Evolutionary conservation across 768 basidiomycete species (phyloP), one percentile per base, ranked within the genome.

Genomic region (Amanita inopinata): DNA sequence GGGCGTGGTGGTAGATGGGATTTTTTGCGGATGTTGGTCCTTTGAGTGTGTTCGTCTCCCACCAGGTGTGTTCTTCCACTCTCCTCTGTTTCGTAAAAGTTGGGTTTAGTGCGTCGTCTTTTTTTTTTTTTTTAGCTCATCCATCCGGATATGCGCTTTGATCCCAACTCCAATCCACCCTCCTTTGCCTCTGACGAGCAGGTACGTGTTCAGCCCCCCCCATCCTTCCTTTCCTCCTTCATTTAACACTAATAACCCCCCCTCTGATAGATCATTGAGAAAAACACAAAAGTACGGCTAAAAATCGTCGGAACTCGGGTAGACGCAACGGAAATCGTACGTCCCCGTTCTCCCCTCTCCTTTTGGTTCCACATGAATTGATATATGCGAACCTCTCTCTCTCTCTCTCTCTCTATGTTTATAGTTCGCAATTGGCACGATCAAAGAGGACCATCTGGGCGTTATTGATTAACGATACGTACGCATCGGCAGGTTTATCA

Each of bases 291-390:
- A 40, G 80, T 98, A 37, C 79, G 96, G 28, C 73, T 97, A 61
- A 94, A 97, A 65, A 90, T 99, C 33, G 93, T 99, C n/a, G 96
- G 96, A 23, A 96, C 92, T 17, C 80, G 93, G 56, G 89, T 97
- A 3, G 96, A 99, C 57, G 92, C 93, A 24, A 97, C 92, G 17
- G 93, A 98, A 63, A 96, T 99, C 52, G 92, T 93, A 57, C 51
- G 89, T 67, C 5, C 14, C 37, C 7, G 2, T 23, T 12, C 28
- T 44, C 17, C 19, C 24, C 19, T 6, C 33, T 10, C 5, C 5
- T 9, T 36, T 10, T 36, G 25, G 38, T 12, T 19, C 19, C 33
- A 8, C 33, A 23, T n/a, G n/a, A n/a, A n/a, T n/a, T n/a, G n/a
- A n/a, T n/a, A n/a, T n/a, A n/a, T n/a, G n/a, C n/a, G n/a, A n/a